Evolutionary conservation across 179 eudicot genomes (phyloP), one percentile per base, ranked within the genome.

Genomic region (Silene coronaria): DNA sequence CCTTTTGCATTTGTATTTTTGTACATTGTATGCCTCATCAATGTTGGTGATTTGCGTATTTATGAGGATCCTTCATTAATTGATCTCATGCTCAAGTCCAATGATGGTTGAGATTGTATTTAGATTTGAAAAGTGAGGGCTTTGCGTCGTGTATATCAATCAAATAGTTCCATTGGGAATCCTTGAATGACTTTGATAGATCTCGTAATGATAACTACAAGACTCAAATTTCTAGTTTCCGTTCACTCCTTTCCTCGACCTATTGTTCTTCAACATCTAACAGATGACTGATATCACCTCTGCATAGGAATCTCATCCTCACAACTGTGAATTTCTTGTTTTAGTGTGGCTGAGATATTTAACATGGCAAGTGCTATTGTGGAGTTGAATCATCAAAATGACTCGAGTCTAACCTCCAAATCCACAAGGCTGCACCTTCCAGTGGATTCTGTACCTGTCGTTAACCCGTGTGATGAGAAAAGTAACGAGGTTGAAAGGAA

Each of bases 311-410:
- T 16, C 46, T 11, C 9, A 27, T 67, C 46, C 53, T n/a, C 16
- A 77, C 59, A 26, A 11, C 23, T 76, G 38, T 73, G 78, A 74
- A 74, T 58, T 21, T 55, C 53, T 28, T 21, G 71, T 51, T 53
- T 48, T 34, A 67, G 64, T 76, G 53, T 48, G 73, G 75, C 62
- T 1, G 21, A 75, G 64, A 46, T 21, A 58, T 69, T 51, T 1
- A 60, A 58, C 77, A 82, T 82, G 84, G 79, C 79, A 22, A 72
- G 79, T 71, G 70, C 74, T 75, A 74, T 55, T 48, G 66, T 72
- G 60, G 82, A 78, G 74, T 59, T 67, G 34, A 75, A 60, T 55
- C 81, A 64, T 58, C 79, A 22, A 78, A 72, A 66, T 36, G 82
- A 78, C 42, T 72, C 80, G 2, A 53, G 55, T 75, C 71, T 77